Evolutionary conservation across 768 basidiomycete species (phyloP).

Genomic region (Leucocoprinus leucothites): DNA sequence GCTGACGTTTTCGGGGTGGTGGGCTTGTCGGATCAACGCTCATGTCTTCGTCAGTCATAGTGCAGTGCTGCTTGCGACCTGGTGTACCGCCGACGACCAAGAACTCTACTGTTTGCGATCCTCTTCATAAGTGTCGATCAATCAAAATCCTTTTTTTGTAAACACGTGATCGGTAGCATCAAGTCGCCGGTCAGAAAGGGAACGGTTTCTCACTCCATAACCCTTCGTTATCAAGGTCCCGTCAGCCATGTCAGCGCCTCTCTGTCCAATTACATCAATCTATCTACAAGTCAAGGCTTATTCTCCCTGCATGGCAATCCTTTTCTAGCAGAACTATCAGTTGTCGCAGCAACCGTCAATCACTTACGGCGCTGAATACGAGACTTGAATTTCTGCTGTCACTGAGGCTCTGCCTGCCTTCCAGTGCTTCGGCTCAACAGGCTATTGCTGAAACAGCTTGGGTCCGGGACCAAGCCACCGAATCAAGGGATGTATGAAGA

Average conservation of each 20-base stretch:
- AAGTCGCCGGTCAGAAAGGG: too few species aligned
- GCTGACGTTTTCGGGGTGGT: slow-evolving; percentile 52
- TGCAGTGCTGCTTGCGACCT: neutral
- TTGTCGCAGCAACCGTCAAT: neutral
- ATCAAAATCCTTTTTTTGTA: neutral
- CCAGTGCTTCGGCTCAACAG: neutral
- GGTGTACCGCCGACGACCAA: neutral
- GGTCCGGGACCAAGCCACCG: too few species aligned
- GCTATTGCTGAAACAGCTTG: too few species aligned
- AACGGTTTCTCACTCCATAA: too few species aligned
- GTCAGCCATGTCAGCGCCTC: too few species aligned
- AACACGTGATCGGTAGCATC: neutral
- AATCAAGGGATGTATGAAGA: too few species aligned
- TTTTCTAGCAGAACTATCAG: neutral
- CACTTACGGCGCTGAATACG: neutral
- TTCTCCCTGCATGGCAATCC: neutral
- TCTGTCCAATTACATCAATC: neutral
- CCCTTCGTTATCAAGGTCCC: too few species aligned
- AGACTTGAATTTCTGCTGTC: neutral
- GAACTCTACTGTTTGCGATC: neutral
- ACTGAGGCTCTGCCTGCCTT: neutral
- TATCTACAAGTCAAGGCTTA: too few species aligned
- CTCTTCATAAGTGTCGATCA: neutral
- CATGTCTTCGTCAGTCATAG: slow-evolving; percentile 2
- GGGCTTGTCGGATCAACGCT: slow-evolving; percentile 19